Base-by-base conservation (phyloP, 345 rosid genomes). In the Murraya koenigii region DNA sequence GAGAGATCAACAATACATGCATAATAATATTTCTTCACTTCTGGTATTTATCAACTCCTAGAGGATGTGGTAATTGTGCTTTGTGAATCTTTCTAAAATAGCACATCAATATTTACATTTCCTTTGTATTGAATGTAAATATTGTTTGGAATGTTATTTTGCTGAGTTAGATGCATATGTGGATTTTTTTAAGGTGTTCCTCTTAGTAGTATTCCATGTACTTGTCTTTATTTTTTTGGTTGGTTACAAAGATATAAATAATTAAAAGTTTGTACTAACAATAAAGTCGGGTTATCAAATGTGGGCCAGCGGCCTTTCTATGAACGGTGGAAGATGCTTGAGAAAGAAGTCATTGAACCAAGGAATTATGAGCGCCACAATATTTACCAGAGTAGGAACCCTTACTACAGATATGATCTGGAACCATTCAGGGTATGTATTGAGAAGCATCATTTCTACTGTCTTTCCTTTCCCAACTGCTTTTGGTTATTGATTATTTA, bases 291-390 rank as follows among this genome's bases (percentile, higher is more conserved):
- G 56, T 75, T 60, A 74, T 68, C 23, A 66, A 79, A 82, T 61
- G 44, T 86, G 77, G 55, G 85, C 77, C 95, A 96, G 99, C 89
- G 94, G 55, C 99, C 99, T 81, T 96, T 96, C 86, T 81, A 85
- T 85, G 98, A 96, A 80, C 88, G 99, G 74, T 96, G 98, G 98
- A 94, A 88, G 83, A 88, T 94, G 98, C 91, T 96, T 26, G 98
- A 96, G 83, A 92, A 89, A 86, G 97, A 94, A 91, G 89, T 96
- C 79, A 88, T 96, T 70, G 97, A 91, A 49, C 98, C 99, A 74
- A 95, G 99, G n/a, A 94, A 96, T 81, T 76, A 66, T 77, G 99
- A 96, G 82, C 92, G 94, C 62, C 93, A 81, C 14, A 75, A 88
- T 79, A 88, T 89, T 49, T 85, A 87, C 79, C 91, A 85, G 82